Evolutionary conservation across 768 basidiomycete genomes (phyloP), one percentile per base, ranked within the genome.

Genomic region (Dendrothele bispora): DNA sequence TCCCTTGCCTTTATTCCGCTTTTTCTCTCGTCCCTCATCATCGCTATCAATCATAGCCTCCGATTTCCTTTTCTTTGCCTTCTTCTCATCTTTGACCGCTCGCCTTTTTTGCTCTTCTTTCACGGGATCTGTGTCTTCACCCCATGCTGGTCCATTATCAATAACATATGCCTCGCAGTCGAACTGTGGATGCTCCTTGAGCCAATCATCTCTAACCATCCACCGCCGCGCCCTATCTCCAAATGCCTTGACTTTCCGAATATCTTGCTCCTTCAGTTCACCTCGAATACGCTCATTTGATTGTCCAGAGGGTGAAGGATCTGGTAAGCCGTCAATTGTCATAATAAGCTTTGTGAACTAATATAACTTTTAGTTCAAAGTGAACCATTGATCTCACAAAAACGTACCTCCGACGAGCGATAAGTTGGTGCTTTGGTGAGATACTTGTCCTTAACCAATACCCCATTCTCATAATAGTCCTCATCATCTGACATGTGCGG

Each of bases 161-260:
- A 39, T 48, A 38, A 60, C 48, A 2, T 24, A 14, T 12, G 11
- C 43, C 26, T 45, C 35, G 2, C 18, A 18, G 39, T 58, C 52
- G 17, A 30, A 58, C 14, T 40, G 26, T 18, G 30, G 18, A 38
- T 63, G 53, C 7, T 48, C 46, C 7, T 39, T 41, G 10, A 60
- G 52, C 56, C 56, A 61, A 5, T 48, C 54, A 1, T 30, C n/a
- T 22, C 50, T 28, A 17, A 64, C 41, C 62, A 61, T 64, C 60
- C 60, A 63, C 10, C 47, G 38, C 5, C 46, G 46, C 15, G 48
- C 57, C n/a, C 44, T 17, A n/a, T 39, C 45, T 5, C 46, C 48
- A 18, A 57, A 10, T 11, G 41, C 49, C 12, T 42, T 54, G 4
- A 50, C 37, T 17, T n/a, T 17, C n/a, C 36, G 54, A 10, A 52